Evolutionary conservation across 768 basidiomycete genomes (phyloP).

Genomic region (Kwoniella sp.): DNA sequence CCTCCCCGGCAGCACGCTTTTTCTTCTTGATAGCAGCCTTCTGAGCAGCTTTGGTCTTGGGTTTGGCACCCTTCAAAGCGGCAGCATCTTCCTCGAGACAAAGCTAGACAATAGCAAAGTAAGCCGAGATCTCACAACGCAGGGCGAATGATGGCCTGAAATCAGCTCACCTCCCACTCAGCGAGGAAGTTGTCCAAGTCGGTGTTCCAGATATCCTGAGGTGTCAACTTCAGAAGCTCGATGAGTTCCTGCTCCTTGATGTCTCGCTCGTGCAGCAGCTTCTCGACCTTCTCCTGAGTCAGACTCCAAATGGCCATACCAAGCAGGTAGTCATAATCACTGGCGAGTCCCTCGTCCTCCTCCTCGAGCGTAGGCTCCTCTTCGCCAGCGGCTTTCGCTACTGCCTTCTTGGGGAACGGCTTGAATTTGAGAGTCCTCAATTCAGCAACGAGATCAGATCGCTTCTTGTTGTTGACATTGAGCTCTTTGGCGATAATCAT

Average conservation of each 20-base stretch:
- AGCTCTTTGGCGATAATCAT: conserved; percentile 90
- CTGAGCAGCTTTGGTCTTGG: conserved; percentile 58
- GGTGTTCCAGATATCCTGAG: conserved; percentile 81
- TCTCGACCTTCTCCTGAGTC: conserved; percentile 92
- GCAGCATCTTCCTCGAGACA: conserved; percentile 57
- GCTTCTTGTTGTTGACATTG: conserved; percentile 81
- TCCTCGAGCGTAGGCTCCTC: conserved; percentile 65
- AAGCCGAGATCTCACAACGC: too few species aligned
- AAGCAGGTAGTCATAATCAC: conserved; percentile 89
- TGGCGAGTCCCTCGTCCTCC: conserved; percentile 58
- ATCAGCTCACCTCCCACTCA: conserved; percentile 75
- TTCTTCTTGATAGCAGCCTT: conserved; percentile 60
- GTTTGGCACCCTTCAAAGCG: conserved; percentile 62
- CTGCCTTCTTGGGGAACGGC: conserved; percentile 80
- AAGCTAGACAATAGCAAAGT: conserved; percentile 24
- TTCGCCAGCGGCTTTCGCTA: conserved; percentile 70
- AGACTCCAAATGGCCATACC: conserved; percentile 94
- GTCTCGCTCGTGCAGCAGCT: conserved; percentile 72
- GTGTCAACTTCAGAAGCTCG: conserved; percentile 71
- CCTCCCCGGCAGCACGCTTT: conserved; percentile 54
- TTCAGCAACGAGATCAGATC: conserved; percentile 79
- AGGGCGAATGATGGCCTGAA: too few species aligned
- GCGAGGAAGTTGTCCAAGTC: conserved; percentile 81
- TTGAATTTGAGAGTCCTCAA: conserved; percentile 80
- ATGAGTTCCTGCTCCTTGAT: conserved; percentile 83